These are phyloP conservation scores for Phalaenopsis hybrid DNA, from an alignment of 116 monocot genomes.

Conservation along the genomic window DNA sequence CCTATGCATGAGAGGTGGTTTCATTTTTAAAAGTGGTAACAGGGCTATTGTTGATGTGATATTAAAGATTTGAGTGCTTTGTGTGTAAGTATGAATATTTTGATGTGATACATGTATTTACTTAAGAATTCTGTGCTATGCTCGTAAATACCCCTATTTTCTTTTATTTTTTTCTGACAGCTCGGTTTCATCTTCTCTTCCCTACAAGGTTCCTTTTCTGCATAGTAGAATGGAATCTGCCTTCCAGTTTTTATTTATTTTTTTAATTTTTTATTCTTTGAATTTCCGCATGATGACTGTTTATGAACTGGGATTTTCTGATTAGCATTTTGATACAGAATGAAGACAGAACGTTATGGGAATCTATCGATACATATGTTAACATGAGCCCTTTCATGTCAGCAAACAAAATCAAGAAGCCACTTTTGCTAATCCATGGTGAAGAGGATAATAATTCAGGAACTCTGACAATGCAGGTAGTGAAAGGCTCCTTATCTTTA, in stretches of 20 bases:
- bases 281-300: neutral
- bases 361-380: constrained; percentile 76
- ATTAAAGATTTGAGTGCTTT: no score
- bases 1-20: no score
- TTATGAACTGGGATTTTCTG: neutral
- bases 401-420: constrained; percentile 94
- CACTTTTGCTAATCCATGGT: constrained; percentile 90
- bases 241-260: neutral
- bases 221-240: neutral
- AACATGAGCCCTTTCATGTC: constrained; percentile 99
- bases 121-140: no score
- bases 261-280: neutral
- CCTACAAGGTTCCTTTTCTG: neutral
- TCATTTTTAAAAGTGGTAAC: no score
- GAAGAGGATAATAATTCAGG: constrained; percentile 98
- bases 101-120: no score
- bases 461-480: constrained; percentile 97
- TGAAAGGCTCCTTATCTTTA: neutral
- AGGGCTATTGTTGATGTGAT: no score
- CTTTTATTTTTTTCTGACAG: no score
- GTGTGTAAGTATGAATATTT: no score
- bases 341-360: constrained; percentile 99
- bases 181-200: neutral
- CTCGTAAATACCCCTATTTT: no score
- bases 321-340: constrained; percentile 44